Percentiles rank a stretch among this genome's conserved stretches.
These are phyloP conservation scores for Limtongozyma cylindracea DNA, from an alignment of 805 yeast genomes.

Conservation along the genomic window DNA sequence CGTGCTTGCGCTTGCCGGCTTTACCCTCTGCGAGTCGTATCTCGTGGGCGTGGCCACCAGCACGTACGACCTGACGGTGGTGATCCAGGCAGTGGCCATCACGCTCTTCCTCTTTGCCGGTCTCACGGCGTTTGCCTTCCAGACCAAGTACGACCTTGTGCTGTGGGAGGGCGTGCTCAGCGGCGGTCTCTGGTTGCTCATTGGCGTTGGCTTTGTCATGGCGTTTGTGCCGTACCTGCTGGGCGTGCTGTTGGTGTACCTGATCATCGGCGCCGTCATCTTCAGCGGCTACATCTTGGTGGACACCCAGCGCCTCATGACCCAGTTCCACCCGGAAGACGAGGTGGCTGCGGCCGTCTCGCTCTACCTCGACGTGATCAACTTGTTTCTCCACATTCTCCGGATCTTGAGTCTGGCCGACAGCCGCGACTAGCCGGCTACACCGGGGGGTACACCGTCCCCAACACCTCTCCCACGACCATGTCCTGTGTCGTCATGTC, in stretches of 20 bases:
- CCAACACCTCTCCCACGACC: no score
- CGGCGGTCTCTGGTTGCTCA: slow-evolving; percentile 35
- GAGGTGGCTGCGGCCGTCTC: slow-evolving; percentile 62
- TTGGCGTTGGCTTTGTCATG: slow-evolving; percentile 47
- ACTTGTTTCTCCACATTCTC: slow-evolving; percentile 54
- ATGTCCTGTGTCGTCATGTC: no score
- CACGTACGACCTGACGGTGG: slow-evolving; percentile 31
- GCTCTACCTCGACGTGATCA: slow-evolving; percentile 62
- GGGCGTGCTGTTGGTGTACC: slow-evolving; percentile 38
- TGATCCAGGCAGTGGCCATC: slow-evolving; percentile 44
- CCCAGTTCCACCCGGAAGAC: slow-evolving; percentile 56
- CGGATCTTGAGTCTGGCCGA: no score
- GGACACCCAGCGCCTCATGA: slow-evolving; percentile 64
- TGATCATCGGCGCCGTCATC: slow-evolving; percentile 48
- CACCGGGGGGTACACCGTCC: no score
- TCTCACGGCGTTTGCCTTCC: slow-evolving; percentile 51
- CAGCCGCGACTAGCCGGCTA: no score
- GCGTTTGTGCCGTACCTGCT: slow-evolving; percentile 33
- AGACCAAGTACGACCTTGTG: slow-evolving; percentile 50
- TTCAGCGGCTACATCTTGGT: slow-evolving; percentile 50
- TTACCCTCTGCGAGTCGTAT: slow-evolving; percentile 57
- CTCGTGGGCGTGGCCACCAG: slow-evolving; percentile 44
- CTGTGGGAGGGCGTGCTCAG: slow-evolving; percentile 33
- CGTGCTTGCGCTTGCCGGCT: slow-evolving; percentile 28
- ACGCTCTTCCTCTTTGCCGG: slow-evolving; percentile 56